phyloP scores from a whole-genome alignment of 169 alveolate species.

The Plasmodium gaboni region DNA sequence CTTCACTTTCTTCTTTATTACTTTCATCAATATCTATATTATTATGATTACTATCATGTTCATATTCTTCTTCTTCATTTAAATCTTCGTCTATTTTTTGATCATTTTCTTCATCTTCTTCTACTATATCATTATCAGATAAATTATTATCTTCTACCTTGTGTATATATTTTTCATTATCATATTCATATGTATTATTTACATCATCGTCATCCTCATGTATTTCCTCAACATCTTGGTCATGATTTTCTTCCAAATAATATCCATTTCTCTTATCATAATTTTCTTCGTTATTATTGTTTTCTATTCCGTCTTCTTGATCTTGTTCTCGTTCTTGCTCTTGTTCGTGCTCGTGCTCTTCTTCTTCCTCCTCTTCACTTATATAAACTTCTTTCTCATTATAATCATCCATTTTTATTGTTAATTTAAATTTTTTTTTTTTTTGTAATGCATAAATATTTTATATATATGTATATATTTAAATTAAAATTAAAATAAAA shows the following conservation, averaged over 20 bases:
- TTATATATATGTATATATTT: no score
- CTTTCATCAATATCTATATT: not conserved
- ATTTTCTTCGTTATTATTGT: not conserved
- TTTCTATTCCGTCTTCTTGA: not conserved
- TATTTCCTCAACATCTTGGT: no score
- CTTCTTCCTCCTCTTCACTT: constrained; percentile 9
- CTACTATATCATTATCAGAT: not conserved
- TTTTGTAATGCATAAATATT: not conserved
- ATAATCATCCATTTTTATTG: not conserved
- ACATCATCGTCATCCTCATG: not conserved
- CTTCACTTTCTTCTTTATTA: not conserved
- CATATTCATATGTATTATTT: not conserved
- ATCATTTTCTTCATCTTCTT: constrained; percentile 1
- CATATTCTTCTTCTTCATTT: constrained; percentile 6
- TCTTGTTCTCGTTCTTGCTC: constrained; percentile 10
- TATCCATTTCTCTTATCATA: no score
- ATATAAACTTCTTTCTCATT: constrained; percentile 6
- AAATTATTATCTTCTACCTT: no score
- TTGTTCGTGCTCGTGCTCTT: constrained; percentile 27
- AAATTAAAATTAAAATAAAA: no score
- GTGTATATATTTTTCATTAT: not conserved
- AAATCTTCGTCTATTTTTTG: not conserved
- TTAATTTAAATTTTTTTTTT: not conserved
- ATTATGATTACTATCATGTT: not conserved
- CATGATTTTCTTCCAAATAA: no score